These are phyloP conservation scores for Pleurozium schreberi DNA, from an alignment of 225 moss, liverwort and hornwort species.

Conservation along the genomic window DNA sequence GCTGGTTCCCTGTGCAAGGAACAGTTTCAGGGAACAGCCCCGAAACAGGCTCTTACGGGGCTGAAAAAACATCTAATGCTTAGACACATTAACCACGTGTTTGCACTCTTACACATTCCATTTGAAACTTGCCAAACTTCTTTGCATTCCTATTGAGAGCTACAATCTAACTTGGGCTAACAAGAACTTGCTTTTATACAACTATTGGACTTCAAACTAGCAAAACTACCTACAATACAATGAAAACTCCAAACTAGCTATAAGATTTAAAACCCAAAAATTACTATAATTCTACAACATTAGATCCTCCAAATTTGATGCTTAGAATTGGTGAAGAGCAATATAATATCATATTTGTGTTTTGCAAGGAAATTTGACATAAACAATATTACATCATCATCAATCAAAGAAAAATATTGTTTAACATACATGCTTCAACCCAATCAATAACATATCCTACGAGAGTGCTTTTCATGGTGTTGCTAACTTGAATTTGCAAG, in stretches of 20 bases:
- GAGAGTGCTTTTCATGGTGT: neutral
- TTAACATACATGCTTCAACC: neutral
- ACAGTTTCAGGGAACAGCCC: too few relatives aligned
- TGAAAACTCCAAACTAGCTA: neutral
- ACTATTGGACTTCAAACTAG: neutral
- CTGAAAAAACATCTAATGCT: too few relatives aligned
- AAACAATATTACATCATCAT: neutral
- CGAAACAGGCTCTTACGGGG: too few relatives aligned
- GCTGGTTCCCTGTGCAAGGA: too few relatives aligned
- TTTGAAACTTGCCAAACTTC: too few relatives aligned
- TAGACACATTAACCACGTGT: too few relatives aligned
- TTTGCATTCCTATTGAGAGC: neutral
- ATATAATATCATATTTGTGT: neutral
- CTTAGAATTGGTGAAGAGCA: neutral
- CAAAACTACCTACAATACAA: neutral
- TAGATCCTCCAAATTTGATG: neutral
- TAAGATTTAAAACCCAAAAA: neutral
- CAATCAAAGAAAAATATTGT: neutral
- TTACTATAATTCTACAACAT: neutral
- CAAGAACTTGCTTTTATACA: neutral
- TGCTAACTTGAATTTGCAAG: rapidly evolving
- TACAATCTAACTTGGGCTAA: neutral
- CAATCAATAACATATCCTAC: neutral
- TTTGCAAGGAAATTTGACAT: neutral
- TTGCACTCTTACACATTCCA: too few relatives aligned